Evolutionary conservation across 805 yeast genomes (phyloP), one percentile per base, ranked within the genome.

Genomic region (Yamadazyma olivae): DNA sequence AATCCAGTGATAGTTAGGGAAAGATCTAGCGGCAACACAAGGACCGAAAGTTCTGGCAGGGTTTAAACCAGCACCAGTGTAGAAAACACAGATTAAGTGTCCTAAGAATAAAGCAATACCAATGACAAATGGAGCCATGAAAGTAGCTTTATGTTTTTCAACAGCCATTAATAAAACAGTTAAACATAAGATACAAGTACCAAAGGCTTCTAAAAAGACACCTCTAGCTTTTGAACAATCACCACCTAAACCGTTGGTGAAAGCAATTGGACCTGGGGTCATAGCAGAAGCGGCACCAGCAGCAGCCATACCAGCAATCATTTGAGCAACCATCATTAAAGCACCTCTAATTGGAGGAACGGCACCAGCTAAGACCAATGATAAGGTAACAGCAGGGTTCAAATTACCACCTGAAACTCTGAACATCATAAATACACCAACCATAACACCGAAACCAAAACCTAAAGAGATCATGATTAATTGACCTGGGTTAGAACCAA

Each of bases 31-130:
- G 41, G 89, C 95, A 42, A 86, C 68, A 57, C 81, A 75, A 35
- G 95, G 95, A 54, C 96, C 96, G 39, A 87, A 75, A 22, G 86
- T 69, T 71, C 96, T 79, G 30, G 96, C 95, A 39, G 95, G 95
- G 74, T 87, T 87, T 54, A 86, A 70, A 57, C 95, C 95, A 26
- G 95, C 95, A 58, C 95, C 95, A 33, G 95, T 84, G 70, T 76
- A 83, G 75, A 74, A 83, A 38, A 88, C 85, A 56, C 83, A 75
- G 50, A 85, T 72, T 70, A 87, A 75, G 59, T 87, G 95, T 32
- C 83, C 95, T 50, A 86, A 67, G 68, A 87, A 83, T 49, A 87
- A 71, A 19, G 95, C 76, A 38, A 87, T 59, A 60, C 96, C 96
- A 62, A 87, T 87, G 55, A 74, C 84, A 41, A 84, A 71, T 39